Evolutionary conservation across 1,284 basidiomycete species (phyloP), one percentile per base, ranked within the genome.

Genomic region (Vanrija humicola): DNA sequence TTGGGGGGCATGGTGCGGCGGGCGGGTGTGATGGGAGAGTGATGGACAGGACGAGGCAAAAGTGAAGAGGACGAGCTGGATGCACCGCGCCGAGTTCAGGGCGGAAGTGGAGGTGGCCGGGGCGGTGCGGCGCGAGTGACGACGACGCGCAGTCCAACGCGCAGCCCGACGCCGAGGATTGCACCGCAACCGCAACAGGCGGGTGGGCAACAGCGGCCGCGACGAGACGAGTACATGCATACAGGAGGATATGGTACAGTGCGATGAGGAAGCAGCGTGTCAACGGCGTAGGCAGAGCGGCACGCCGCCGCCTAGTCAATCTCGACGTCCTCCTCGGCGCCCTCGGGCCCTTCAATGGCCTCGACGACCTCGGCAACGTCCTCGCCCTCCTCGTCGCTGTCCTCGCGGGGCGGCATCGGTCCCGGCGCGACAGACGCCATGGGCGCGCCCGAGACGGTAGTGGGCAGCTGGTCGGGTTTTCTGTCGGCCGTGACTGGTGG

Each of bases 401-500:
- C 50, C 38, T 26, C 45, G 9, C 14, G n/a, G 12, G 15, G 34
- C 10, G 62, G 63, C 23, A 73, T 49, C 8, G 68, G 70, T 2
- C 72, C 72, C 1, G 71, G 67, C 5, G 65, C 60, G 5, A 72
- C 55, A 1, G 55, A 54, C 6, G 66, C 70, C 14, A 74, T 65
- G 0, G 72, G 72, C 34, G 58, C 66, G 3, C 71, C 64, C 19
- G 58, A 55, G 3, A 61, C 58, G 1, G 73, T 75, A 2, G 71
- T 75, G 14, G 73, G 69, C n/a, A 73, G 58, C 48, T 64, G 59
- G 48, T 73, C 73, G 2, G 71, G 69, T 52, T 69, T 67, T 29
- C 73, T 61, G 46, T 75, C 73, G 0, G 70, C 70, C 18, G 69
- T 75, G 6, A 63, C 71, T 73, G 55, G 28, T 12, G 23, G 48